Evolutionary conservation across 495 filamentous ascomycete species (phyloP).

Genomic region (Annulohypoxylon stygium): DNA sequence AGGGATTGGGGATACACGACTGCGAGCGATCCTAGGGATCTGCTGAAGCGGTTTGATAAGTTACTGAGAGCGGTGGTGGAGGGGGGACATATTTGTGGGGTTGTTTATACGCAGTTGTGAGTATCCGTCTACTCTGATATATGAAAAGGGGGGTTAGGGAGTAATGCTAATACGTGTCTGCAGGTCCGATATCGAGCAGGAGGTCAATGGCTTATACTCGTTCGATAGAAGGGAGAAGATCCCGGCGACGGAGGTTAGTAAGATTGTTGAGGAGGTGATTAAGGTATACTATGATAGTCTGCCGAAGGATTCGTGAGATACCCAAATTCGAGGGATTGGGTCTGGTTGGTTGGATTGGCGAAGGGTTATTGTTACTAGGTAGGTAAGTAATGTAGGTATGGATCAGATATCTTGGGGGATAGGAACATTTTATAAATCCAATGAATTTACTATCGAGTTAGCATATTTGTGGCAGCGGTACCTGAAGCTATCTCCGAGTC

Average conservation of each 20-base stretch:
- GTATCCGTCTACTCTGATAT: conserved; percentile 10
- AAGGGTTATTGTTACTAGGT: not conserved
- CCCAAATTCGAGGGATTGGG: not conserved
- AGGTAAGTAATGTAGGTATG: not conserved
- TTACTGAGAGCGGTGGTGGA: conserved; percentile 49
- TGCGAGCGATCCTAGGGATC: conserved; percentile 49
- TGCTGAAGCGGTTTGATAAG: conserved; percentile 48
- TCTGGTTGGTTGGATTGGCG: not conserved
- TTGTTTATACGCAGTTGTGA: conserved; percentile 56
- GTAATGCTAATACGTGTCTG: not conserved
- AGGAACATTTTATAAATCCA: not conserved
- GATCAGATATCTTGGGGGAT: not conserved
- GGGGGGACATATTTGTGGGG: conserved; percentile 46
- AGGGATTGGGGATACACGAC: conserved; percentile 57
- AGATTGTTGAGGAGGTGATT: conserved; percentile 49
- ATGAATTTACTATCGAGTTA: not conserved
- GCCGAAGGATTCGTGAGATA: conserved; percentile 19
- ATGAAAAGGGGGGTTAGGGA: not conserved
- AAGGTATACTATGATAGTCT: conserved; percentile 48
- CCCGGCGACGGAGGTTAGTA: conserved; percentile 49
- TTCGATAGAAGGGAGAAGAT: conserved; percentile 68
- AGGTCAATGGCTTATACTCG: conserved; percentile 73
- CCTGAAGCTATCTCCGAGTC: not conserved
- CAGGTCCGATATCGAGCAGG: conserved; percentile 71
- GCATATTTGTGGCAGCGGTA: not conserved